Evolutionary conservation across 345 rosid species (phyloP).

Genomic region (Lepidium sativum): DNA sequence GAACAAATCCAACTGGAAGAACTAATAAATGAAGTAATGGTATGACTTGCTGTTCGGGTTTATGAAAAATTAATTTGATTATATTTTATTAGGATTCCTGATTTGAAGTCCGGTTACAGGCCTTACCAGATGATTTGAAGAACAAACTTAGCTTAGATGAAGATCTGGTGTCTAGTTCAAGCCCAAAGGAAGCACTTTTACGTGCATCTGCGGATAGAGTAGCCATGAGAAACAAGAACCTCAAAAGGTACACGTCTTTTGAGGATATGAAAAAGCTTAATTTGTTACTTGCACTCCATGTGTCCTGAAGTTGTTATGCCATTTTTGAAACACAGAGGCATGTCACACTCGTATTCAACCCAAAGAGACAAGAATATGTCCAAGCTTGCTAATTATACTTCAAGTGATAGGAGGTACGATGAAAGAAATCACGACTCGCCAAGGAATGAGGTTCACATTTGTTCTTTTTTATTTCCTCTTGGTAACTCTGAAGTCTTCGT

Average conservation of each 20-base stretch:
- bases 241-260: slow-evolving; percentile 47
- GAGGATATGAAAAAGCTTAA: slow-evolving; percentile 14
- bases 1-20: slow-evolving; percentile 90
- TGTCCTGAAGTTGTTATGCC: slow-evolving; percentile 15
- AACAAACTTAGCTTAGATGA: slow-evolving; percentile 78
- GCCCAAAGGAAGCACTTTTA: slow-evolving; percentile 73
- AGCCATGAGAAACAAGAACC: slow-evolving; percentile 61
- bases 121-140: slow-evolving; percentile 77
- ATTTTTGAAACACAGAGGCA: slow-evolving; percentile 43
- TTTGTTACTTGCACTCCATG: slow-evolving; percentile 12
- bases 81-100: slow-evolving; percentile 1
- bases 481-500: not conserved
- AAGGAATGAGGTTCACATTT: slow-evolving; percentile 46
- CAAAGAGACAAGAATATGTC: slow-evolving; percentile 63
- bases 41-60: slow-evolving; percentile 25
- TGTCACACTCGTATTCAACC: slow-evolving; percentile 88
- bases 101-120: slow-evolving; percentile 34
- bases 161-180: slow-evolving; percentile 79
- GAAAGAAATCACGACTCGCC: slow-evolving; percentile 43
- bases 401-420: slow-evolving; percentile 35
- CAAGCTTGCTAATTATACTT: slow-evolving; percentile 36
- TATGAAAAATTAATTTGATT: not conserved
- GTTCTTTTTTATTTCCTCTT: not conserved
- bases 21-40: slow-evolving; percentile 80
- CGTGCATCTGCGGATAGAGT: slow-evolving; percentile 66